These are phyloP conservation scores for Gossypium mustelinum DNA, from an alignment of 345 rosid species.

Conservation along the genomic window DNA sequence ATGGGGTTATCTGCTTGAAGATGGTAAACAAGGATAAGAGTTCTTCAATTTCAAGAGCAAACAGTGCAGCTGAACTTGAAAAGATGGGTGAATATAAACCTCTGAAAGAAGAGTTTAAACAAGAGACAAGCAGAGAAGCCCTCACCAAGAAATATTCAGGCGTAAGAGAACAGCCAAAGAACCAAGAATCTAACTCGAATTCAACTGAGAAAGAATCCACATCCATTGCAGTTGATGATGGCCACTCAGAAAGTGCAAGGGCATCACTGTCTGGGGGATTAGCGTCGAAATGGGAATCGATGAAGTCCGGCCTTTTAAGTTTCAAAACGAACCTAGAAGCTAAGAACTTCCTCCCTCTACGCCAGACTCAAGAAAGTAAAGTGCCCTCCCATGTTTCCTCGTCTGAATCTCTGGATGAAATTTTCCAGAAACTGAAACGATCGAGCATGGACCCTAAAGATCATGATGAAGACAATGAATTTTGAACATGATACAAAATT, in stretches of 20 bases:
- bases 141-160: conserved; percentile 56
- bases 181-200: not conserved
- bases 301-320: conserved; percentile 57
- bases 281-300: conserved; percentile 50
- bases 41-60: conserved; percentile 37
- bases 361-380: conserved; percentile 33
- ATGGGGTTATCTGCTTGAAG: not conserved
- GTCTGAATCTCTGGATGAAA: conserved; percentile 54
- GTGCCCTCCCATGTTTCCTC: conserved; percentile 30
- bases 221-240: conserved; percentile 33
- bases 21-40: conserved; percentile 39
- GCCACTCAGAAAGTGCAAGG: conserved; percentile 20
- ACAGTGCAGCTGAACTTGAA: conserved; percentile 17
- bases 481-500: not conserved
- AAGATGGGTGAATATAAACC: conserved; percentile 28
- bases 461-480: conserved; percentile 22
- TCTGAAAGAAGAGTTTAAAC: conserved; percentile 39
- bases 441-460: conserved; percentile 28
- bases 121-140: conserved; percentile 44
- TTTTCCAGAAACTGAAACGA: conserved; percentile 60
- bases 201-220: conserved; percentile 35
- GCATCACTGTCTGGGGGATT: conserved; percentile 36
- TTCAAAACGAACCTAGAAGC: conserved; percentile 53
- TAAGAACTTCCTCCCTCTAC: conserved; percentile 40
- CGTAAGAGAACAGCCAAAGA: not conserved